Evolutionary conservation across 441 rosid species (phyloP).

Genomic region (Gossypium laxum): DNA sequence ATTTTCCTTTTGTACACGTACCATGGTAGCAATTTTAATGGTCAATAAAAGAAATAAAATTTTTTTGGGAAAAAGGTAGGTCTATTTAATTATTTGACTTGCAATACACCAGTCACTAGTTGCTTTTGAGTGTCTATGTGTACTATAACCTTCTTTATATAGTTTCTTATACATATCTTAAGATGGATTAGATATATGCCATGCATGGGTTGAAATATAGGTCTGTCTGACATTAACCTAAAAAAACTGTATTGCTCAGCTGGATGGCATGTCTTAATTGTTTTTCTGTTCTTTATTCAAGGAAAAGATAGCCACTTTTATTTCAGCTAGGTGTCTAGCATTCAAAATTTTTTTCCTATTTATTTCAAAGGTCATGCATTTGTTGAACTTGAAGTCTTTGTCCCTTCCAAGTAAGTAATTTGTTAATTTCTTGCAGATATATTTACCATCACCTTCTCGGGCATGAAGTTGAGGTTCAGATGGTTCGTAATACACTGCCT

Average conservation of each 20-base stretch:
- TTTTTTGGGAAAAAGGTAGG: not conserved
- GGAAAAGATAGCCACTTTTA: not conserved
- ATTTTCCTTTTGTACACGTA: not conserved
- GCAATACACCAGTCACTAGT: not conserved
- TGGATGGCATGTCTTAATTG: not conserved
- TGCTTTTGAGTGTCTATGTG: not conserved
- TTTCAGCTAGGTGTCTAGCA: constrained; percentile 3
- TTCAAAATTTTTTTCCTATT: not conserved
- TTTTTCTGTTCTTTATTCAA: not conserved
- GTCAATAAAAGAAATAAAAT: not conserved
- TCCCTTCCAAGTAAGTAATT: constrained; percentile 8
- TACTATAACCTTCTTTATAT: not conserved
- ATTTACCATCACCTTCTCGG: constrained; percentile 95
- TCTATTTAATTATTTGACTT: not conserved
- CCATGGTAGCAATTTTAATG: not conserved
- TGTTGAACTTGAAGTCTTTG: not conserved
- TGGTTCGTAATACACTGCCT: constrained; percentile 80
- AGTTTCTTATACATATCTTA: not conserved
- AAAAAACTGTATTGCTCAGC: not conserved
- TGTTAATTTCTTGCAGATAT: constrained; percentile 40
- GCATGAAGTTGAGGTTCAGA: constrained; percentile 94
- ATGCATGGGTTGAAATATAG: not conserved
- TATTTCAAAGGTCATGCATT: not conserved
- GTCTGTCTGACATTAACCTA: not conserved
- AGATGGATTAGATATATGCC: not conserved